A percentile compares a stretch with the other conserved stretches of the same genome.
Conservation (phyloP, 140 eudicot species). For the Flaveria floridana region DNA sequence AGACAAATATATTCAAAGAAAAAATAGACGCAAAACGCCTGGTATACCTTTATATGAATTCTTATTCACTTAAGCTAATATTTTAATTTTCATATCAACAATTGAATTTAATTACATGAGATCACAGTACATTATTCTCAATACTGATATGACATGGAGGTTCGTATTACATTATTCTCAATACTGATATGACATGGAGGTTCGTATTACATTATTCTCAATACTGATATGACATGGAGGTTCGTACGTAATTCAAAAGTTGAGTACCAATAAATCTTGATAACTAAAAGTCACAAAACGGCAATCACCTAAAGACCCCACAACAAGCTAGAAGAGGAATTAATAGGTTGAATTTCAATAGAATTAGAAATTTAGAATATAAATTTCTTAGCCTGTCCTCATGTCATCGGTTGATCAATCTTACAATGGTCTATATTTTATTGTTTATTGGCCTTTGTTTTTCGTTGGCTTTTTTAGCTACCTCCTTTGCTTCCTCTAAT, state of each 20-base stretch:
- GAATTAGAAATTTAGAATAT: neutral
- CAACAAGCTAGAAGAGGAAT: neutral
- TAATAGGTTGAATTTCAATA: neutral
- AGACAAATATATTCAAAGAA: neutral
- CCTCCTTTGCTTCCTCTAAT: slow-evolving; percentile 36
- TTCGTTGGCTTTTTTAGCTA: slow-evolving; percentile 28
- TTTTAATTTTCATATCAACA: neutral
- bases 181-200: no score
- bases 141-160: neutral
- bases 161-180: no score
- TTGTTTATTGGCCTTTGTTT: slow-evolving; percentile 13
- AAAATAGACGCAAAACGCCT: no score
- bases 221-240: no score
- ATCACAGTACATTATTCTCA: neutral
- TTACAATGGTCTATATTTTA: slow-evolving; percentile 2
- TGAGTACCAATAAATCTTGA: neutral
- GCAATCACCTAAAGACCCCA: neutral
- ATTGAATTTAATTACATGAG: neutral
- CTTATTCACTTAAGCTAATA: neutral
- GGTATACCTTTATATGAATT: neutral
- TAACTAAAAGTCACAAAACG: neutral
- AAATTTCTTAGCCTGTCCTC: no score
- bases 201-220: no score
- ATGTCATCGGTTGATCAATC: neutral
- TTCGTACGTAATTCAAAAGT: neutral